A percentile compares a stretch with the other conserved stretches of the same genome.
Evolutionary conservation across 164 flowering plant genomes (phyloP).

Genomic region (Vitis amurensis): DNA sequence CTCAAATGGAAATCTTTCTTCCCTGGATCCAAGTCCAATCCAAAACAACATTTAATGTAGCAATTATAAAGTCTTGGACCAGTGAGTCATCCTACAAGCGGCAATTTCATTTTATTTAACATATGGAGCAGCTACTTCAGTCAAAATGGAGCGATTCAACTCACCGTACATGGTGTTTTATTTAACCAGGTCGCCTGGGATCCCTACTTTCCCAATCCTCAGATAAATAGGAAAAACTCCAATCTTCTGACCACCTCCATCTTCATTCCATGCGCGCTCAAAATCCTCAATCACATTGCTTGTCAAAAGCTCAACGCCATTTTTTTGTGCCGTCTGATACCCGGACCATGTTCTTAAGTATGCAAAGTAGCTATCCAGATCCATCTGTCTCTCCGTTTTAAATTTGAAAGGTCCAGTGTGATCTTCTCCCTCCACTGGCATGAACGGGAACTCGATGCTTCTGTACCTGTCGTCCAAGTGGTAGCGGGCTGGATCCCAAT

Average conservation of each 20-base stretch:
- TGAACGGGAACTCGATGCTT: constrained; percentile 65
- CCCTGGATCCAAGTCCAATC: too few relatives aligned
- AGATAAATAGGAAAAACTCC: constrained; percentile 51
- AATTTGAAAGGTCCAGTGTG: constrained; percentile 65
- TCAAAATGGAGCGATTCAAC: too few relatives aligned
- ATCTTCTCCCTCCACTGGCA: constrained; percentile 66
- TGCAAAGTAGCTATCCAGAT: constrained; percentile 46
- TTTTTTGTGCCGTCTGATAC: constrained; percentile 57
- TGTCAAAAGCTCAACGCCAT: constrained; percentile 60
- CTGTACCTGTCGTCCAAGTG: constrained; percentile 51
- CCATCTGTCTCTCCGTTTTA: constrained; percentile 42
- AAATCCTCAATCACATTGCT: constrained; percentile 42
- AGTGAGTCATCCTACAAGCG: too few relatives aligned
- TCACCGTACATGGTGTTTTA: too few relatives aligned
- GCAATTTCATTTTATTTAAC: too few relatives aligned
- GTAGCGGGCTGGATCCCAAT: constrained; percentile 49
- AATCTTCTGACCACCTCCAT: constrained; percentile 28
- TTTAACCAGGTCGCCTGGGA: too few relatives aligned
- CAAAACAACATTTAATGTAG: too few relatives aligned
- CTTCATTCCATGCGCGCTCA: constrained; percentile 49
- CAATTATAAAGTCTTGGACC: too few relatives aligned
- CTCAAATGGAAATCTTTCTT: too few relatives aligned
- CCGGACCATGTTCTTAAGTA: constrained; percentile 73
- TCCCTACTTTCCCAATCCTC: constrained; percentile 58
- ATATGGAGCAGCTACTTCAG: too few relatives aligned